Conservation (phyloP, 2,329 filamentous ascomycete genomes). For the Colletotrichum godetiae region DNA sequence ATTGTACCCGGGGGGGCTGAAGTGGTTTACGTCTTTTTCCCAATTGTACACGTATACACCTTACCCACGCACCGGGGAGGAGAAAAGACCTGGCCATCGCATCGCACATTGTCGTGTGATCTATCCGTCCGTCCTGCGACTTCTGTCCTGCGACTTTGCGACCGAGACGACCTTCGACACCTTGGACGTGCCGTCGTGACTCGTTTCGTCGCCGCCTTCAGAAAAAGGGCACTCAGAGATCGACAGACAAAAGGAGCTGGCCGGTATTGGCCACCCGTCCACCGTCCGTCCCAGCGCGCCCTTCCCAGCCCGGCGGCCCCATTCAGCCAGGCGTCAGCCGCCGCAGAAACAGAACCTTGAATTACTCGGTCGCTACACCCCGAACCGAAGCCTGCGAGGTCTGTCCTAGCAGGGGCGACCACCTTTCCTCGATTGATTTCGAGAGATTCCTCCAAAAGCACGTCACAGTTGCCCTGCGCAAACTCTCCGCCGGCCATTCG, state of each 20-base stretch:
- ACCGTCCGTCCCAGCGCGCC: conserved; percentile 9
- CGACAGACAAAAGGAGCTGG: not conserved
- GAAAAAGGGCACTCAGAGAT: not conserved
- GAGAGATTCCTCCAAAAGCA: conserved; percentile 31
- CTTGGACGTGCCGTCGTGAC: conserved; percentile 7
- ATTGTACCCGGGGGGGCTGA: not conserved
- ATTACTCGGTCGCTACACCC: conserved; percentile 29
- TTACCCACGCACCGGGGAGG: not conserved
- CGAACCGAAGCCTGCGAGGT: conserved; percentile 24
- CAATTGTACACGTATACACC: not conserved
- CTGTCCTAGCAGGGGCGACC: conserved; percentile 19
- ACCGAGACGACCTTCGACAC: conserved; percentile 7
- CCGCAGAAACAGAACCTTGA: not conserved
- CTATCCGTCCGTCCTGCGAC: not conserved
- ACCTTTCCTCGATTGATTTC: conserved; percentile 15
- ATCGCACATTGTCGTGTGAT: not conserved
- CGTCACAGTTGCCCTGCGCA: conserved; percentile 23
- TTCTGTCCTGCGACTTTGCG: not conserved
- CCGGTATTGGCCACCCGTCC: conserved; percentile 6
- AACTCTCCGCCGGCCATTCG: not conserved
- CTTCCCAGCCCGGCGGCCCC: too few species aligned
- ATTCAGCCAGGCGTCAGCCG: not conserved
- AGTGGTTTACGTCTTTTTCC: not conserved
- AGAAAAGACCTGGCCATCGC: not conserved
- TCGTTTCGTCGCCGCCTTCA: conserved; percentile 3